Evolutionary conservation across 257 asterid genomes (phyloP), one percentile per base, ranked within the genome.

Genomic region (Ilex asprella): DNA sequence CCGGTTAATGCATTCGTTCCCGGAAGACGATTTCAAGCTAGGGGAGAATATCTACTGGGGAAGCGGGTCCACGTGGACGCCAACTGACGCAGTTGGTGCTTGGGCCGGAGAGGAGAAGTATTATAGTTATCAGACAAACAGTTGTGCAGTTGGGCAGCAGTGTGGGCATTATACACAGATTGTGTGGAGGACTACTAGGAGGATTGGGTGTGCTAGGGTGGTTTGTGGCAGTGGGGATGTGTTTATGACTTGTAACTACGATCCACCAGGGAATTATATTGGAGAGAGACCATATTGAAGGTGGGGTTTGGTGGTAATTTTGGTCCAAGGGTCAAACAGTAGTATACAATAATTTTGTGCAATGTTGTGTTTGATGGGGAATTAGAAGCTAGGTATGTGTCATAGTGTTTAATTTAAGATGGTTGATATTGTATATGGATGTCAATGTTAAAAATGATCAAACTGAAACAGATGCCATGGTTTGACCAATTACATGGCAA

Each of bases 91-190:
- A 1, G 97, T 86, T 35, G 27, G 16, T 2, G 77, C 82, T 1
- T 89, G 97, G 97, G 91, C 89, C 0, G 89, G n/a, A 2, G 95
- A 89, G 69, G 78, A 84, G 84, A 81, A 75, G 46, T 86, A 79
- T 39, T 89, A 86, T 31, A 46, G 46, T 11, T 83, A 89, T 31
- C 31, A 2, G 12, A 30, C 46, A 3, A 89, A 89, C 62, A 75
- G 73, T 16, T 89, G 95, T 44, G 81, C 9, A 0, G 66, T 41
- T 0, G 97, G 97, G 16, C 59, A 79, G 73, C 10, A 72, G 54
- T 89, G 97, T 58, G 95, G 97, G 2, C 97, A 86, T 56, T 89
- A 89, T 65, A 82, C 89, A 31, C 95, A 89, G 85, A 72, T 89
- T 54, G 95, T 89, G 74, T 86, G 97, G 97, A 78, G 21, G 39